Evolutionary conservation across 129 eudicot genomes (phyloP), one percentile per base, ranked within the genome.

Genomic region (Pulicaria dysenterica): DNA sequence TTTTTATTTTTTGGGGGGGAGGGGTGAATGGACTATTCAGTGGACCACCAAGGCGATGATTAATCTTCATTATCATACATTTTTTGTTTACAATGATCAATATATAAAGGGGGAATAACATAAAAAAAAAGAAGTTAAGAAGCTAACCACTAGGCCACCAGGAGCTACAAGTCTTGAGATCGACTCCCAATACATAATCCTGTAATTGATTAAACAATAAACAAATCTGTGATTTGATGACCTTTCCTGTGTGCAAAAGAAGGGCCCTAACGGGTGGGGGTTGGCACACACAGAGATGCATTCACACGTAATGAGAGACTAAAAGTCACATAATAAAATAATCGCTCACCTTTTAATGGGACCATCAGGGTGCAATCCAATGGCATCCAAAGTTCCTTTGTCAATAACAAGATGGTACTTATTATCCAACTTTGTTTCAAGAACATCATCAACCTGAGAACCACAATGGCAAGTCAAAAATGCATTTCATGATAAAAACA

Each of bases 301-400:
- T 5, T 60, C 66, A 39, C 47, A 60, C 24, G 6, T 47, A 67
- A 47, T 10, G 10, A 12, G 41, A 54, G 38, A 10, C 15, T 39
- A 15, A 34, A 44, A 54, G 47, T 54, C 44, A 56, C 36, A 36
- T 61, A 73, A 6, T 16, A 51, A 69, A 11, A 79, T 8, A 41
- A 19, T 50, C 58, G 49, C 42, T 65, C 44, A 84, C 99, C 97
- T 88, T 81, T 90, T 95, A 48, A 95, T 74, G 73, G 91, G 85
- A 61, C 99, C 99, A 86, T 95, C 99, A 56, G 99, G 99, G 85
- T 95, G 99, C 87, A 95, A 72, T 47, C 99, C 99, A 50, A 95
- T 88, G 58, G 99, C 99, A 81, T 95, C 99, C 70, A 95, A 84
- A 41, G 99, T 95, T 40, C 99, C 99, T 74, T 95, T 95, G 79